phyloP scores from a whole-genome alignment of 148 eudicot genomes.

The Rhododendron williamsianum region DNA sequence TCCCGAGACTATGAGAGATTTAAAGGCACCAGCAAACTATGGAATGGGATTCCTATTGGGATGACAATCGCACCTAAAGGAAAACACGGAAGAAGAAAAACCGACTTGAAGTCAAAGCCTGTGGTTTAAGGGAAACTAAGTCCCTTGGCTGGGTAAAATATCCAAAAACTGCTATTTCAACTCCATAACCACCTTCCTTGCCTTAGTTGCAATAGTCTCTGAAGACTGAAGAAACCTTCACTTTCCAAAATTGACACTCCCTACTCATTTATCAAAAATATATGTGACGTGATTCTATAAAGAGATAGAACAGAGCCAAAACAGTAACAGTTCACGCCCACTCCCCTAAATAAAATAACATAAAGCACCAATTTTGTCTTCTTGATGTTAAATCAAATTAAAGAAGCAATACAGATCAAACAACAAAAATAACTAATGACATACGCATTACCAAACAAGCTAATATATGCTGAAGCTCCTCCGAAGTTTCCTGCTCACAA shows the following conservation, averaged over 20 bases:
- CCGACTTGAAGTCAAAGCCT: neutral
- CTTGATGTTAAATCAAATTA: neutral
- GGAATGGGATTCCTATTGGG: neutral
- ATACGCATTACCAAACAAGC: slow-evolving; percentile 69
- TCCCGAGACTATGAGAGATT: neutral
- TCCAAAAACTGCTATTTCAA: neutral
- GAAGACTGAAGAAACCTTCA: neutral
- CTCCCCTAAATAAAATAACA: neutral
- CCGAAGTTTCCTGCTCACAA: slow-evolving; percentile 59
- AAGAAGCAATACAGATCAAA: neutral
- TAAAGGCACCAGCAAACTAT: neutral
- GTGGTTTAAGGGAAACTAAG: neutral
- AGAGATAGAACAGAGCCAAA: neutral
- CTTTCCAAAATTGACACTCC: neutral
- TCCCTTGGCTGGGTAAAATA: neutral
- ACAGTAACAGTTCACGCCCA: neutral
- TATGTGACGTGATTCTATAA: neutral
- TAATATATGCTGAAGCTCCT: slow-evolving; percentile 78
- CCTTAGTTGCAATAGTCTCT: neutral
- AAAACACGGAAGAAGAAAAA: neutral
- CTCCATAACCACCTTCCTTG: slow-evolving; percentile 2
- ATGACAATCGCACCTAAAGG: neutral
- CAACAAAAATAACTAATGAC: slow-evolving; percentile 5
- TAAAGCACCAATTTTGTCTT: neutral
- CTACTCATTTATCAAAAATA: neutral